Base-by-base conservation (phyloP, 805 yeast genomes). In the Cyberlindnera saturnus region DNA sequence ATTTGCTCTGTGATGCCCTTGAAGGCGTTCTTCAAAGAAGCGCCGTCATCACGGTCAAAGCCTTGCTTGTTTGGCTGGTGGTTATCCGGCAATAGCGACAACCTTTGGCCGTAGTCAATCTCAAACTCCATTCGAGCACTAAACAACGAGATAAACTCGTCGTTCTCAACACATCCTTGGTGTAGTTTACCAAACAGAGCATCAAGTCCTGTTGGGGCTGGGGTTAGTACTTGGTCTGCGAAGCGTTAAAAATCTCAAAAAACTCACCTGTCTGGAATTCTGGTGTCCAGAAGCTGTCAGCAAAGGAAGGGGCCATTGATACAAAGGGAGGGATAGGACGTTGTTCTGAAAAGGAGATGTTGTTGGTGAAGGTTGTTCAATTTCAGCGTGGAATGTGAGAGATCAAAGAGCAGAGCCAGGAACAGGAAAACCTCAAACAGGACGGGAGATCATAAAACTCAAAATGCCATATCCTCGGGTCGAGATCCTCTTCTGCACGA, bases 241-340 rank as follows among this genome's bases (percentile, higher is more conserved):
- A 28, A 13, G 34, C 13, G 10, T 23, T 5, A 16, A 16, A 13
- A n/a, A 30, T 23, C 20, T 20, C 6, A 19, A 19, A 30, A 15
- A 8, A 56, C 69, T 33, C 45, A 66, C 73, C 81, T n/a, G 73
- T 64, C 13, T 70, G 64, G 55, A 81, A 79, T 56, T 83, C 90
- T 26, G 68, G 69, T 7, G 88, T 71, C 95, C 95, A 85, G 64
- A 85, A 85, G 52, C 81, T 77, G 52, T 82, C 87, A 5, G 86
- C 79, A 64, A 85, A 83, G 17, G 86, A 76, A 8, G 77, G 63
- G 70, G 67, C 67, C 19, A 26, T 35, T n/a, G 20, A 7, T 14
- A 7, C 6, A 6, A 17, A n/a, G 19, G 7, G 11, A 6, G 32
- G 5, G 16, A 17, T 13, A 5, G 28, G 4, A 28, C 8, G 15